phyloP scores from a whole-genome alignment of 352 stramenopile genomes.

The Globisporangium orthogonon region DNA sequence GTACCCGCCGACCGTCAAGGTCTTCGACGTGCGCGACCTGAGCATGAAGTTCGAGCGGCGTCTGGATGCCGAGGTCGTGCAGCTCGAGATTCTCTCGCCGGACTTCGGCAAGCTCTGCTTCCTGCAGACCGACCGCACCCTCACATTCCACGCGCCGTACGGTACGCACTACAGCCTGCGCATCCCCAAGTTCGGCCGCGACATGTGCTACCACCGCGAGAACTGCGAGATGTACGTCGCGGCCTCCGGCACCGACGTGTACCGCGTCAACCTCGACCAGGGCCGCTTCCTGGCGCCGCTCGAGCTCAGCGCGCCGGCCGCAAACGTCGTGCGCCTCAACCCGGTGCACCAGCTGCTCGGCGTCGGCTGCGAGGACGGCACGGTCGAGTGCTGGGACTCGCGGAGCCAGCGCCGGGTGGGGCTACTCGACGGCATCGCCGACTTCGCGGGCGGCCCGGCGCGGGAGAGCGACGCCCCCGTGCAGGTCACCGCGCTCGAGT shows the following conservation, averaged over 20 bases:
- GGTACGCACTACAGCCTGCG: conserved; percentile 94
- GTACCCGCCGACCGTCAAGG: conserved; percentile 96
- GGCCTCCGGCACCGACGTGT: conserved; percentile 86
- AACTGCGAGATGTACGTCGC: conserved; percentile 96
- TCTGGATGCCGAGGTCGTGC: conserved; percentile 95
- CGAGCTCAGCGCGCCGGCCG: conserved; percentile 47
- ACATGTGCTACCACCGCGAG: conserved; percentile 95
- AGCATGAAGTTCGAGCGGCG: conserved; percentile 99
- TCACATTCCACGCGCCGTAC: conserved; percentile 98
- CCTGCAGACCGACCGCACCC: conserved; percentile 92
- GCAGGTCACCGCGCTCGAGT: conserved; percentile 92
- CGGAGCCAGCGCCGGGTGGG: conserved; percentile 71
- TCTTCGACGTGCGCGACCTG: conserved; percentile 93
- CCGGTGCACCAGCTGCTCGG: conserved; percentile 88
- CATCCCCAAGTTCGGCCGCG: conserved; percentile 96
- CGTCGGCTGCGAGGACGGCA: conserved; percentile 91
- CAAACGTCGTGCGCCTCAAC: conserved; percentile 90
- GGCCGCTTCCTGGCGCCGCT: conserved; percentile 92
- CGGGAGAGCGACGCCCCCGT: conserved; percentile 19
- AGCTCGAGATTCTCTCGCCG: conserved; percentile 92
- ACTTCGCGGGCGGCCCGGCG: conserved; percentile 47
- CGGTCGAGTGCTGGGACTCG: conserved; percentile 95
- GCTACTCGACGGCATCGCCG: conserved; percentile 42
- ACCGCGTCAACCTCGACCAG: conserved; percentile 97
- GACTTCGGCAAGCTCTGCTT: conserved; percentile 99